Conservation (phyloP, 2,329 filamentous ascomycete species). For the Sporothrix phasma region DNA sequence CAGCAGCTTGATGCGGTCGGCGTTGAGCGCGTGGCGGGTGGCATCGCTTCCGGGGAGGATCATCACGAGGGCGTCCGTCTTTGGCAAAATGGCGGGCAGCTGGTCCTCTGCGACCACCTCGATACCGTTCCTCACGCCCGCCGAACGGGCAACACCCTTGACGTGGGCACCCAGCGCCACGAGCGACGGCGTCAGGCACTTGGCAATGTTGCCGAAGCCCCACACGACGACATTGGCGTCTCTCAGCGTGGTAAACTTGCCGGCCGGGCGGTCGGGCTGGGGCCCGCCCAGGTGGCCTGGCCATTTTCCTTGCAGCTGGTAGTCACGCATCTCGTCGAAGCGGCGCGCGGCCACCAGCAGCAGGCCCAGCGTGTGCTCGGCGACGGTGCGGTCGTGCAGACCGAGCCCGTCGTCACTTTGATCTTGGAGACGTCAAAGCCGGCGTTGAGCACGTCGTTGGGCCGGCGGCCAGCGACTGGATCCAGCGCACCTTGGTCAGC, state of each 20-base stretch:
- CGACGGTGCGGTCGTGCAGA: constrained; percentile 39
- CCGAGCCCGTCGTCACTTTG: constrained; percentile 35
- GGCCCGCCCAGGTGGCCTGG: constrained; percentile 37
- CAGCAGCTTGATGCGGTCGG: constrained; percentile 29
- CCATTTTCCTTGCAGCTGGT: constrained; percentile 35
- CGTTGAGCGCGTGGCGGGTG: constrained; percentile 33
- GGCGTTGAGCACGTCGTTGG: constrained; percentile 39
- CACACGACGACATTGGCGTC: constrained; percentile 36
- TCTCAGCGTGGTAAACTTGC: constrained; percentile 35
- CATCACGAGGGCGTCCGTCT: constrained; percentile 40
- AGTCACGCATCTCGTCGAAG: constrained; percentile 38
- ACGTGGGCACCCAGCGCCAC: constrained; percentile 44
- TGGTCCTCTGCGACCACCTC: constrained; percentile 33
- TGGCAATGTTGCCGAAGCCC: constrained; percentile 42
- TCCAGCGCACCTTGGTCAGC: constrained; percentile 37
- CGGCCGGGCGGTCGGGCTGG: constrained; percentile 27
- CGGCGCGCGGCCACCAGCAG: constrained; percentile 30
- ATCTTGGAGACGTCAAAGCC: constrained; percentile 33
- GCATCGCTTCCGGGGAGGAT: constrained; percentile 34
- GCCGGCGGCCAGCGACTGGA: constrained; percentile 40
- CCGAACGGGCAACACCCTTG: constrained; percentile 44
- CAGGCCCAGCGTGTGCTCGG: constrained; percentile 38
- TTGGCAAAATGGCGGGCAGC: constrained; percentile 30
- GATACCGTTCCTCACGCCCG: constrained; percentile 44
- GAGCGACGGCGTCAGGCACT: constrained; percentile 33